A percentile compares a stretch with the other conserved stretches of the same genome.
Evolutionary conservation across 192 early-diverging fungal genomes (phyloP).

Genomic region (Thoreauomyces humboldtii): DNA sequence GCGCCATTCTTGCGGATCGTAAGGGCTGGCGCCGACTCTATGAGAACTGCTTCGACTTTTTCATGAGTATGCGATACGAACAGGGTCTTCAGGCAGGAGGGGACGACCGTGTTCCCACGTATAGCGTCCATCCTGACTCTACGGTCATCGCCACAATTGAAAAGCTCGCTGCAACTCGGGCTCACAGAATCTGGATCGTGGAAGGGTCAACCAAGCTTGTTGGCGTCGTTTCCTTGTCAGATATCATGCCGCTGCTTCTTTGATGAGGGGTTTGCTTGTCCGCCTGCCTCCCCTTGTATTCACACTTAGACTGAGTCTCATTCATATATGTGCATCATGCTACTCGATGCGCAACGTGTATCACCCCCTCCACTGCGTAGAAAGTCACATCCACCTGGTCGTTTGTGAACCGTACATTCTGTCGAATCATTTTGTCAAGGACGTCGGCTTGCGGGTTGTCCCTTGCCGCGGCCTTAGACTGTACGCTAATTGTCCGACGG

Average conservation of each 20-base stretch:
- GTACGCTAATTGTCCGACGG: slow-evolving; percentile 9
- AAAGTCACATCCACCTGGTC: slow-evolving; percentile 41
- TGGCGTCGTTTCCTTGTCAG: slow-evolving; percentile 43
- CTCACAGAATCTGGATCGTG: slow-evolving; percentile 47
- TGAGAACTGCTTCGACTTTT: slow-evolving; percentile 43
- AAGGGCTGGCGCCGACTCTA: slow-evolving; percentile 45
- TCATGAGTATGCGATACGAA: slow-evolving; percentile 29
- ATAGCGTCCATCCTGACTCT: slow-evolving; percentile 42
- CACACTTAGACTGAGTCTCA: neutral
- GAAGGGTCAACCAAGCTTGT: slow-evolving; percentile 18
- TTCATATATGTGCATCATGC: neutral
- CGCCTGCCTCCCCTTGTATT: no score
- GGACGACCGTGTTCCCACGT: slow-evolving; percentile 33
- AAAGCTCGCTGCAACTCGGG: slow-evolving; percentile 51
- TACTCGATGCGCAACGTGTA: slow-evolving; percentile 31
- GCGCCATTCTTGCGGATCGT: slow-evolving; percentile 40
- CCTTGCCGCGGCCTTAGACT: neutral
- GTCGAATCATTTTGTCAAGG: no score
- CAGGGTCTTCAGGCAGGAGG: slow-evolving; percentile 26
- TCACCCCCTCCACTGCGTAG: slow-evolving; percentile 39
- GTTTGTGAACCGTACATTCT: slow-evolving; percentile 21
- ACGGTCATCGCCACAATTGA: slow-evolving; percentile 48
- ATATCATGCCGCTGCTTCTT: slow-evolving; percentile 42
- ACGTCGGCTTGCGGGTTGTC: neutral
- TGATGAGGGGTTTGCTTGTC: neutral